phyloP scores from a whole-genome alignment of 805 yeast genomes.

The Candida loeiensis region DNA sequence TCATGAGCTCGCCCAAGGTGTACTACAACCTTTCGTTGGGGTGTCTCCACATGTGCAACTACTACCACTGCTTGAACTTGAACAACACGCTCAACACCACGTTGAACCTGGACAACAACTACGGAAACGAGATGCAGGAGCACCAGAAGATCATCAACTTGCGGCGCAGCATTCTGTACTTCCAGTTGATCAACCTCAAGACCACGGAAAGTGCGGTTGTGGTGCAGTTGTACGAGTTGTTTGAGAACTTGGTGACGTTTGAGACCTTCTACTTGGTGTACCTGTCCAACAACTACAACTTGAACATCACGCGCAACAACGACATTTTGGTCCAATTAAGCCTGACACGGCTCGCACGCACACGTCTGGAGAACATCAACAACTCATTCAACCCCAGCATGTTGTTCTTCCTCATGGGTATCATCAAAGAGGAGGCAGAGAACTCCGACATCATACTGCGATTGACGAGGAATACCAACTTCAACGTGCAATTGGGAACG shows the following conservation, averaged over 20 bases:
- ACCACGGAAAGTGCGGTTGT: slow-evolving; percentile 18
- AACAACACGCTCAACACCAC: slow-evolving; percentile 21
- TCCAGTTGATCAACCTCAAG: slow-evolving; percentile 27
- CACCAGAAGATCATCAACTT: slow-evolving; percentile 30
- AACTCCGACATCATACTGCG: slow-evolving; percentile 1
- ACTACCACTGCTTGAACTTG: slow-evolving; percentile 27
- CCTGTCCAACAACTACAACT: slow-evolving; percentile 15
- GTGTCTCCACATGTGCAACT: slow-evolving; percentile 28
- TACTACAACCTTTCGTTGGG: slow-evolving; percentile 29
- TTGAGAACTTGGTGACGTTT: slow-evolving; percentile 25
- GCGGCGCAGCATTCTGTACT: slow-evolving; percentile 28
- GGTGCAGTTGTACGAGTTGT: slow-evolving; percentile 29
- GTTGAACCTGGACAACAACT: slow-evolving; percentile 13
- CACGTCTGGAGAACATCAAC: slow-evolving; percentile 8
- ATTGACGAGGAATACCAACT: slow-evolving; percentile 11
- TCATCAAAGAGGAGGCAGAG: slow-evolving; percentile 9
- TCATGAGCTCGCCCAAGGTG: slow-evolving; percentile 22
- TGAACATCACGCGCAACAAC: slow-evolving; percentile 13
- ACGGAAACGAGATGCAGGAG: slow-evolving; percentile 22
- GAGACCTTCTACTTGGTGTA: slow-evolving; percentile 22
- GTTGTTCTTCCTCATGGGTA: slow-evolving; percentile 9
- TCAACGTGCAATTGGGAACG: slow-evolving; percentile 8
- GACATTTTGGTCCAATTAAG: slow-evolving; percentile 12
- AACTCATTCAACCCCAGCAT: slow-evolving; percentile 12
- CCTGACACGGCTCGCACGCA: slow-evolving; percentile 8